Evolutionary conservation across 1,139 yeast species (phyloP), one percentile per base, ranked within the genome.

Genomic region (Hansenula sp.): DNA sequence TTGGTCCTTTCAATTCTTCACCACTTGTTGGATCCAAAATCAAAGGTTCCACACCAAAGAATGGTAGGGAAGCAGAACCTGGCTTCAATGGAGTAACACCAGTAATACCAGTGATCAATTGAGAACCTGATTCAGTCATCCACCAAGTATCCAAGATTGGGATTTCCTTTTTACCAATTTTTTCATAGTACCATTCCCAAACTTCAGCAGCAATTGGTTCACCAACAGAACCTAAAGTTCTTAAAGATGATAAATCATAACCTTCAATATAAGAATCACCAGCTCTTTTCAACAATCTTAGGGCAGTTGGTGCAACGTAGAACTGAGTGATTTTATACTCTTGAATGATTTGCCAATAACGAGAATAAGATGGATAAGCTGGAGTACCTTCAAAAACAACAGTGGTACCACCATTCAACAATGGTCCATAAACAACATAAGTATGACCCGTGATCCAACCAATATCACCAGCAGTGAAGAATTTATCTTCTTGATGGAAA

Each of bases 381-480:
- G 95, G 95, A 10, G 95, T 86, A 51, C 94, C 93, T 70, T 86
- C 94, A 62, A 84, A 86, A 13, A 86, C 87, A 25, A 86, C 85
- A 5, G 93, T 79, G 30, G 94, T 82, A 38, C 90, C 89, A 60
- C 95, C 95, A 54, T 75, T 75, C 44, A 83, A 68, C 55, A 86
- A 72, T 21, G 95, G 95, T 43, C 94, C 95, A 60, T 86, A 86
- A 40, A 85, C 88, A 35, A 79, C 88, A 61, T 85, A 86, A 3
- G 93, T 79, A 66, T 86, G 95, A 44, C 95, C 95, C 11, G 94
- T 85, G 58, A 86, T 84, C 95, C 95, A 86, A 53, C 95, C 95
- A 47, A 86, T 80, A 63, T 86, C 95, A 58, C 94, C 95, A 17
- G 94, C 94, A 12, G 94, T 85, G 70, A 86, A 86, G 48, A 86